phyloP scores from a whole-genome alignment of 345 rosid genomes.

The Pelargonium nanum region DNA sequence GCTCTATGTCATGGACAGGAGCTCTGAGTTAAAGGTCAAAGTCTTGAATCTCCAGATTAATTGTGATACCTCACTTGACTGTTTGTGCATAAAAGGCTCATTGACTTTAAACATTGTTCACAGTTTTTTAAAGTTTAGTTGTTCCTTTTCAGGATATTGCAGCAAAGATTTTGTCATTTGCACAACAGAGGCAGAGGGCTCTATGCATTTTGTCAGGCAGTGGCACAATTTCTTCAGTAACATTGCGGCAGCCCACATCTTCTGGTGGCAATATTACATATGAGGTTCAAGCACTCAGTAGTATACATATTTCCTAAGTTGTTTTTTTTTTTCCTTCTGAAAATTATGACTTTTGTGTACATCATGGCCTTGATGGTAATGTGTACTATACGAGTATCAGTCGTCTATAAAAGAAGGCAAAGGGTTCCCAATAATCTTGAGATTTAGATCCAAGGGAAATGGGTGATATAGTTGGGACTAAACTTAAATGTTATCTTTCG shows the following conservation, averaged over 20 bases:
- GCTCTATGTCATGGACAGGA: neutral
- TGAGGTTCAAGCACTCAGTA: constrained; percentile 49
- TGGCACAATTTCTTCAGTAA: constrained; percentile 81
- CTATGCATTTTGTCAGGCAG: constrained; percentile 84
- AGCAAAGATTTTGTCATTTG: constrained; percentile 59
- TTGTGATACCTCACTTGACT: no score
- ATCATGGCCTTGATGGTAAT: no score
- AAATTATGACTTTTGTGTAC: no score
- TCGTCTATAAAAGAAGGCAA: no score
- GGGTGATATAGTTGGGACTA: no score
- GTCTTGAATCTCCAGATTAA: neutral
- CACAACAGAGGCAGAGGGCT: constrained; percentile 91
- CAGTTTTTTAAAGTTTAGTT: neutral
- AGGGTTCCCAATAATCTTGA: no score
- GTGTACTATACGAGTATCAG: no score
- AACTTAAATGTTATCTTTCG: no score
- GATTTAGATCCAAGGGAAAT: no score
- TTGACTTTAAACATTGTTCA: neutral
- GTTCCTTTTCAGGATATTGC: constrained; percentile 60
- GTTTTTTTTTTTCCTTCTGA: neutral
- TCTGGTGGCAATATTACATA: constrained; percentile 43
- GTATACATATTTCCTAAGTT: neutral
- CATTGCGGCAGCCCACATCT: constrained; percentile 71
- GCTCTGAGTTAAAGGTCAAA: neutral
- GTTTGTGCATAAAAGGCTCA: no score